Evolutionary conservation across 2,329 filamentous ascomycete species (phyloP), one percentile per base, ranked within the genome.

Genomic region (Pseudophaeomoniella oleicola): DNA sequence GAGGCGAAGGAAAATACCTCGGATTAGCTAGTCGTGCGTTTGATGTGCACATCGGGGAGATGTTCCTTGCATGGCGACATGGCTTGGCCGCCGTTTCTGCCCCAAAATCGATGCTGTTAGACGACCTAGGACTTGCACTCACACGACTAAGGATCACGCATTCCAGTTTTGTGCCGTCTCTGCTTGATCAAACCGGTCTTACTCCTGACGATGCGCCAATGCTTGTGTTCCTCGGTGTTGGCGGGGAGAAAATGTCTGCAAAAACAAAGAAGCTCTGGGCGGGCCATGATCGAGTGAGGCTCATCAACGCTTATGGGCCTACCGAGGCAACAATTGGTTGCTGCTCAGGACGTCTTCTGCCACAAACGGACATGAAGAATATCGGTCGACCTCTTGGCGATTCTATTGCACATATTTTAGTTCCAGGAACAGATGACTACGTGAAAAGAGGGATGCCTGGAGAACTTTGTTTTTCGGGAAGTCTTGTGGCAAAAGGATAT

Each of bases 381-480:
- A 81, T 87, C 10, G 82, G 82, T 0, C 75, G 70, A 1, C 77
- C 79, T 0, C 55, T 86, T 39, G 71, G 82, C 51, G 72, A 71
- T 0, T 64, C 75, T 40, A 71, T 81, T 44, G 76, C 74, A 1
- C 85, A 87, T 47, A 77, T 88, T 38, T 62, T 87, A 12, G 72
- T 83, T 43, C 78, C 83, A 47, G 67, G 69, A 9, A 27, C 22
- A 35, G 77, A 75, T 2, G 67, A 81, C 36, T 68, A 65, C 46
- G 74, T 86, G 3, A 65, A 71, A 5, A 50, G 59, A 4, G 81
- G 81, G 5, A 60, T 65, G 2, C 73, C 66, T 39, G 82, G 82
- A 31, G 82, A 90, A 58, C 65, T 90, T 1, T 85, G 75, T 42
- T 70, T 88, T 12, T 81, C 81, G 33, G 83, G 83, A n/a, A 17